Percentiles rank a stretch among this genome's conserved stretches.
Evolutionary conservation across 2,329 filamentous ascomycete genomes (phyloP).

Genomic region (Neonectria ditissima): DNA sequence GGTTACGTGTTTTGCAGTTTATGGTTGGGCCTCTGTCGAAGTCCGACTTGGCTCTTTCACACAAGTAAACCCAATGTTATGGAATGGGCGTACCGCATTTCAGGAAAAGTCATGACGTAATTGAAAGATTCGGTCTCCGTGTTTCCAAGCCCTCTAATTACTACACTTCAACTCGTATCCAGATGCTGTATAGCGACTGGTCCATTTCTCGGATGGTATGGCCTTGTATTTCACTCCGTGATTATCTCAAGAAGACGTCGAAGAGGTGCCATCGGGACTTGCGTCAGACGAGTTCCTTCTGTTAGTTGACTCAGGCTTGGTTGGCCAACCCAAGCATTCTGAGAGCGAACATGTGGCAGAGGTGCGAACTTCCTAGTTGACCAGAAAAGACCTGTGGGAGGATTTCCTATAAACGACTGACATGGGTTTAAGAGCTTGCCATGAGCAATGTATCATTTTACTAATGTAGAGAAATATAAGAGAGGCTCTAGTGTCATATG

Average conservation of each 20-base stretch:
- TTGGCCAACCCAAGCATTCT: not conserved
- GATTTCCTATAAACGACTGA: not conserved
- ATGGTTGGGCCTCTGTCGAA: no score
- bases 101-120: not conserved
- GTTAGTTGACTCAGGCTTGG: not conserved
- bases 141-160: not conserved
- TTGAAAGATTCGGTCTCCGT: not conserved
- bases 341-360: not conserved
- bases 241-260: not conserved
- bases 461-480: not conserved
- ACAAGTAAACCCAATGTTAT: not conserved
- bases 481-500: not conserved
- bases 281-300: no score
- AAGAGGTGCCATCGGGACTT: not conserved
- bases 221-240: not conserved
- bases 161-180: not conserved
- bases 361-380: not conserved
- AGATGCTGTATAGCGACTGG: not conserved
- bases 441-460: no score
- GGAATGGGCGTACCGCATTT: not conserved
- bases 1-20: not conserved
- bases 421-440: not conserved
- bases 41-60: no score
- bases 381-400: no score
- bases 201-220: no score